Evolutionary conservation across 2,329 filamentous ascomycete genomes (phyloP), one percentile per base, ranked within the genome.

Genomic region (Monosporascus sp.): DNA sequence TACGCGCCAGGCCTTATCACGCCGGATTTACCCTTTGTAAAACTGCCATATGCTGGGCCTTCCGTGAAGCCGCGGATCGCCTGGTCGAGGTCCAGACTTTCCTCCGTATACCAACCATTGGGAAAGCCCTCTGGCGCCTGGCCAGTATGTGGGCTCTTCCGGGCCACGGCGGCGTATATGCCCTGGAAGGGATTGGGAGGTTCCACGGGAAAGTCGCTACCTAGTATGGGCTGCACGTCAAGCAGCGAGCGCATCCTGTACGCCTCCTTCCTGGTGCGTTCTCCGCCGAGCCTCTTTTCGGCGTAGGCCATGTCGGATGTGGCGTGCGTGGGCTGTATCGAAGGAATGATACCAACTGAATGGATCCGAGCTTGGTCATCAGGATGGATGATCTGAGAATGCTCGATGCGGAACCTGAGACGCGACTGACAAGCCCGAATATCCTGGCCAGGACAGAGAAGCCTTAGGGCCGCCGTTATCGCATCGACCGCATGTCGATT

Each of bases 201-300:
- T 65, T 89, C 86, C 7, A 89, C 86, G 38, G 86, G 86, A 60
- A 89, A 89, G 62, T 89, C 86, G 48, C 83, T 87, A 2, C 86
- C 86, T 1, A 89, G 74, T 1, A 88, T 70, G 4, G 81, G 80
- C 0, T 66, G 67, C 14, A 78, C 64, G 24, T 78, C 72, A 2
- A 86, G 74, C 2, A 88, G 68, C 0, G 81, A 83, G 11, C 74
- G 73, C 85, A 89, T 88, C 22, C 84, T 77, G 66, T 89, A 89
- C 1, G 85, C 86, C 55, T 82, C 80, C 15, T 70, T 62, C 18
- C 65, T 63, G 1, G 81, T 80, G 22, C 86, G 79, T 24, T 76
- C 68, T 9, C 64, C 61, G 0, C 86, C 86, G 0, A 89, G 78
- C 7, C 86, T 77, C 40, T 67, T 69, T 56, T 81, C 76, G 8